Base-by-base conservation (phyloP, 768 basidiomycete species). In the Pholiota conissans region DNA sequence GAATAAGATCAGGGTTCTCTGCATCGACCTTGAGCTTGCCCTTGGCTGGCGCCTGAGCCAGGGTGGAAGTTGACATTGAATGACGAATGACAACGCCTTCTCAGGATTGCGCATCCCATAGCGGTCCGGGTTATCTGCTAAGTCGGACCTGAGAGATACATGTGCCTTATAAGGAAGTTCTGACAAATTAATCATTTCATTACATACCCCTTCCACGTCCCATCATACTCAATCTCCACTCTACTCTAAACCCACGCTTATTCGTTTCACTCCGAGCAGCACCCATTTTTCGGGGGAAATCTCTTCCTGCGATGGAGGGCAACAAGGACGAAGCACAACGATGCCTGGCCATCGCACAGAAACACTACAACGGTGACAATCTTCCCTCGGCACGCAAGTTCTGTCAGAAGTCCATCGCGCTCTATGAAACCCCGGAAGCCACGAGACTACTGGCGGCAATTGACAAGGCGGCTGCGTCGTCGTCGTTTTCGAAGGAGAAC, bases 271-370 rank as follows among this genome's bases (percentile, higher is more conserved):
- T 55, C 52, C 47, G 53, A 47, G 56, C 49, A 46, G 35, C 18
- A n/a, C 34, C 49, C 50, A 34, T 29, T 56, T 47, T 35, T n/a
- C 52, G 42, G 37, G 46, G 13, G 20, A 10, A 39, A 37, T 54
- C 56, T 55, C 16, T 30, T 20, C 56, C 20, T 32, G 29, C 39
- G 35, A 90, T 91, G 90, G 90, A 91, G 72, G 87, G 88, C 73
- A 96, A 96, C 79, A 91, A 85, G 64, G 93, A 96, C 68, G 93
- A 96, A 73, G 93, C 93, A 32, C 71, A 89, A 56, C 86, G 89
- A 65, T 93, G 91, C 68, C 81, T 96, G 50, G 69, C 74, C 48
- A 91, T 97, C 61, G 89, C 95, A 2, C 84, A 86, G 67, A 84
- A 83, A 65, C 87, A 95, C 70, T 79, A 83, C 59, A 82, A 86